These are phyloP conservation scores for Hirsutella rhossiliensis DNA, from an alignment of 2,329 filamentous ascomycete genomes.

Conservation along the genomic window DNA sequence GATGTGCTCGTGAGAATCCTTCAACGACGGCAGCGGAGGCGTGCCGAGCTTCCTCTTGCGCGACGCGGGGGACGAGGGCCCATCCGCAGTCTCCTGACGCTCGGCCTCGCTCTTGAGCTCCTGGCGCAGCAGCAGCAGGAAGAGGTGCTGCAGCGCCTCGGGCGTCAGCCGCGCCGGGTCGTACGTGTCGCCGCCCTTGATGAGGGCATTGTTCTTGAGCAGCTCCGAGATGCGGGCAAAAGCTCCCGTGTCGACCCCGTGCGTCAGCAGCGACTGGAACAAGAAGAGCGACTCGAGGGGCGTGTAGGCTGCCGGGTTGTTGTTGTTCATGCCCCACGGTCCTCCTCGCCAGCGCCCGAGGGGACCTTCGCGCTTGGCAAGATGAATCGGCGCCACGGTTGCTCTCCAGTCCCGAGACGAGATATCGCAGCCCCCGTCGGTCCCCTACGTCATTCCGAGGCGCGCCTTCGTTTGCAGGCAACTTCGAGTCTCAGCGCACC, in stretches of 20 bases:
- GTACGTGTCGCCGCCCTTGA: slow-evolving; percentile 59
- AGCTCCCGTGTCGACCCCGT: slow-evolving; percentile 52
- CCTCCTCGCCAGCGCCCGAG: slow-evolving; percentile 44
- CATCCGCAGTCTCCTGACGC: slow-evolving; percentile 23
- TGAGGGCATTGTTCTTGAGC: slow-evolving; percentile 60
- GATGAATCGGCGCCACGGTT: slow-evolving; percentile 44
- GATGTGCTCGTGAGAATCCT: slow-evolving; percentile 53
- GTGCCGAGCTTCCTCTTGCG: slow-evolving; percentile 66
- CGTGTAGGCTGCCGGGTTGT: slow-evolving; percentile 55
- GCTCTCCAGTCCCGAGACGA: slow-evolving; percentile 3
- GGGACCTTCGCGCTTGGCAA: slow-evolving; percentile 39
- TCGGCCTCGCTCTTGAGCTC: slow-evolving; percentile 47
- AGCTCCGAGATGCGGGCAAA: slow-evolving; percentile 64
- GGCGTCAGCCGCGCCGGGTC: slow-evolving; percentile 64
- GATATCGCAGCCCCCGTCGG: background rate
- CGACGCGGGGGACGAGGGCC: slow-evolving; percentile 39
- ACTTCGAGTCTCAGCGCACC: slow-evolving; percentile 15
- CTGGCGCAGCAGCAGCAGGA: slow-evolving; percentile 63
- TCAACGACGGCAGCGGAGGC: slow-evolving; percentile 49
- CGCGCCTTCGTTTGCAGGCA: slow-evolving; percentile 16
- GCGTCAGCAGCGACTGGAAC: slow-evolving; percentile 63
- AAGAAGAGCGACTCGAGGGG: slow-evolving; percentile 77
- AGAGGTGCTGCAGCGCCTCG: slow-evolving; percentile 68
- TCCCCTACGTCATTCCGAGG: slow-evolving; percentile 14
- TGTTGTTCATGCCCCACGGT: slow-evolving; percentile 44